A percentile compares a stretch with the other conserved stretches of the same genome.
These are phyloP conservation scores for Xeromyces bisporus DNA, from an alignment of 495 filamentous ascomycete species.

Conservation along the genomic window DNA sequence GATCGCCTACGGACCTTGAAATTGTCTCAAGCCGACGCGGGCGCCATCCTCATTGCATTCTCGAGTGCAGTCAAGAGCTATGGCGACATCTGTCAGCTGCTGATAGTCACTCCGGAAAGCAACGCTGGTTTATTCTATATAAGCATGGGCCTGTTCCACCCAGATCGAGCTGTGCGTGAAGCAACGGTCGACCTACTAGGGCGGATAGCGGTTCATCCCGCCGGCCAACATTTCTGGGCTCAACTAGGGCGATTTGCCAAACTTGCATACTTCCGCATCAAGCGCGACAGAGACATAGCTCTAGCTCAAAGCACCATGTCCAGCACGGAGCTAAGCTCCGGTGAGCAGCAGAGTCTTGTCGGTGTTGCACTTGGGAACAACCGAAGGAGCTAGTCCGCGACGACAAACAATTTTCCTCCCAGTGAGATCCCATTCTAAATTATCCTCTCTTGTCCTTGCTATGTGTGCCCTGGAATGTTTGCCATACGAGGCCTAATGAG, in stretches of 20 bases:
- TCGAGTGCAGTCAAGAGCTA: constrained; percentile 61
- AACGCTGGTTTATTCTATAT: constrained; percentile 87
- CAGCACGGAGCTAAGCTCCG: constrained; percentile 1
- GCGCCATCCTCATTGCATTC: constrained; percentile 68
- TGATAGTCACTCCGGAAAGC: constrained; percentile 70
- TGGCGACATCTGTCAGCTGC: constrained; percentile 76
- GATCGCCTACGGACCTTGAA: constrained; percentile 70
- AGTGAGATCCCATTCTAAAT: no score
- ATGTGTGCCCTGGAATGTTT: no score
- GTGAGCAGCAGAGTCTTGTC: constrained; percentile 5
- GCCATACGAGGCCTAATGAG: no score
- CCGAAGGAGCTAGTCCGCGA: no score
- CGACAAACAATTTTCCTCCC: no score
- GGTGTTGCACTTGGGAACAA: constrained; percentile 4
- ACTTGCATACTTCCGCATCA: constrained; percentile 53
- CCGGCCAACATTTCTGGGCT: constrained; percentile 85
- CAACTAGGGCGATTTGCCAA: constrained; percentile 76
- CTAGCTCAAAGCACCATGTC: constrained; percentile 10
- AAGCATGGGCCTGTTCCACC: constrained; percentile 86
- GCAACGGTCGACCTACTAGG: constrained; percentile 67
- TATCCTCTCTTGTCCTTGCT: no score
- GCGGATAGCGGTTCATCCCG: constrained; percentile 69
- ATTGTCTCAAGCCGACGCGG: constrained; percentile 50
- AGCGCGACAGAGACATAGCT: constrained; percentile 41
- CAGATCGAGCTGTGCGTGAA: constrained; percentile 57